Conservation (phyloP, 108 stramenopile genomes). For the Seminavis robusta region DNA sequence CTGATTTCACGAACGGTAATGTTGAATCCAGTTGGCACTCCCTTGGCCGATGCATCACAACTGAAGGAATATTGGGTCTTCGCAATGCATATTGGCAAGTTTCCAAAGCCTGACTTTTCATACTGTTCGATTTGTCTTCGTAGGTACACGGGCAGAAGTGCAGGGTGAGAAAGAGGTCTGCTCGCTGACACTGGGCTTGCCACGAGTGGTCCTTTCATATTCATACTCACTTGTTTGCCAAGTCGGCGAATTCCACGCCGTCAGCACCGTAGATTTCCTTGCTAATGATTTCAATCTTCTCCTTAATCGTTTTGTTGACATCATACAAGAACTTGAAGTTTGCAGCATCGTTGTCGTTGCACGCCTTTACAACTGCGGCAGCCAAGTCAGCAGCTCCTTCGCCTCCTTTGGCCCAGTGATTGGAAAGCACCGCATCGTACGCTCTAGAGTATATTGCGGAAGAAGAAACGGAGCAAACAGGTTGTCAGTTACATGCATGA, state of each 20-base stretch:
- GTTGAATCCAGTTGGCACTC: conserved; percentile 86
- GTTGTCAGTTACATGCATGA: too few relatives aligned
- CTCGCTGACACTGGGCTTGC: too few relatives aligned
- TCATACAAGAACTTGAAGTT: conserved; percentile 93
- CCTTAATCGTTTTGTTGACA: conserved; percentile 70
- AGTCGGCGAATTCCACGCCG: conserved; percentile 88
- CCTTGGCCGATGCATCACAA: conserved; percentile 91
- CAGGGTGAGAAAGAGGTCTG: too few relatives aligned
- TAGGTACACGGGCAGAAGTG: too few relatives aligned
- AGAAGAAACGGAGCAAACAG: too few relatives aligned
- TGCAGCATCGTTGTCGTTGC: conserved; percentile 48
- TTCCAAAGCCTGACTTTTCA: conserved; percentile 87
- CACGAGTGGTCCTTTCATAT: too few relatives aligned
- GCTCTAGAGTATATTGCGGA: too few relatives aligned
- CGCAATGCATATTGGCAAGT: conserved; percentile 96
- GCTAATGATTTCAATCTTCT: conserved; percentile 89
- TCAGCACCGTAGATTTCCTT: conserved; percentile 96
- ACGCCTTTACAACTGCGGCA: conserved; percentile 84
- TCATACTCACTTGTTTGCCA: conserved; percentile 85
- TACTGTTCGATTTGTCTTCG: conserved; percentile 81
- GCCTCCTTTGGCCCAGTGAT: conserved; percentile 98
- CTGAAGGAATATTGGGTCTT: conserved; percentile 99
- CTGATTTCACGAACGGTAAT: conserved; percentile 95
- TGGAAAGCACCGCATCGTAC: conserved; percentile 87
- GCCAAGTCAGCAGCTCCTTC: conserved; percentile 93